A percentile compares a stretch with the other conserved stretches of the same genome.
These are phyloP conservation scores for Irineochytrium annulatum DNA, from an alignment of 192 early-diverging fungal genomes.

Conservation along the genomic window DNA sequence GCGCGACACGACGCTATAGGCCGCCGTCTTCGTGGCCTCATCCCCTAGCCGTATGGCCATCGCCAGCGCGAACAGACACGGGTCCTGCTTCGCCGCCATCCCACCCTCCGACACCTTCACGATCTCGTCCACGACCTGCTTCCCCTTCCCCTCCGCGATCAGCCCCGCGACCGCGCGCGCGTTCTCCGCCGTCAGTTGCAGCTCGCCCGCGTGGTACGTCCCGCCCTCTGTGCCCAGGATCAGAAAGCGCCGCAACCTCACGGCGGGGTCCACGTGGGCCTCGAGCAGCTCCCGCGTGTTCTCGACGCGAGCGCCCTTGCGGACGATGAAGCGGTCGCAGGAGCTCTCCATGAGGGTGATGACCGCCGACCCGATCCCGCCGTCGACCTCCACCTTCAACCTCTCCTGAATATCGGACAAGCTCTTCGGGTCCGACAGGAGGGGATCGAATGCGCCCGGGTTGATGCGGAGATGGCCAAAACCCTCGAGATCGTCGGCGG, in stretches of 20 bases:
- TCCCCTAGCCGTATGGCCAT: background rate
- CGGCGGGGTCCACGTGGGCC: background rate
- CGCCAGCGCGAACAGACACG: background rate
- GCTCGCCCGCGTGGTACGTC: background rate
- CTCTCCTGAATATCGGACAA: background rate
- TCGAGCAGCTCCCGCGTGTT: too few species aligned
- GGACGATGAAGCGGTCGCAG: conserved; percentile 22
- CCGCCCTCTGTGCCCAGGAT: conserved; percentile 4
- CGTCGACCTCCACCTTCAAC: background rate
- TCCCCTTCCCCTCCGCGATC: background rate
- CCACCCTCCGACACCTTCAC: background rate
- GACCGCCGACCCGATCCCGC: conserved; percentile 8
- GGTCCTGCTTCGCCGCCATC: background rate
- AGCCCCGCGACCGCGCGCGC: background rate
- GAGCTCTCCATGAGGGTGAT: conserved; percentile 17
- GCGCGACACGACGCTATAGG: background rate
- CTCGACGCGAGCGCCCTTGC: too few species aligned
- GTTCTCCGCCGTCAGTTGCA: background rate
- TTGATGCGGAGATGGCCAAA: conserved; percentile 1
- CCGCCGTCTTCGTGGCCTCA: background rate
- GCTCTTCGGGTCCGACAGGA: background rate
- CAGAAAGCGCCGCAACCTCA: background rate
- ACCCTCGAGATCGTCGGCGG: conserved; percentile 1
- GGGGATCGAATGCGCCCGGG: background rate
- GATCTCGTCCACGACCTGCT: background rate